These are phyloP conservation scores for Blastomyces emzantsi DNA, from an alignment of 2,329 filamentous ascomycete genomes.

Conservation along the genomic window DNA sequence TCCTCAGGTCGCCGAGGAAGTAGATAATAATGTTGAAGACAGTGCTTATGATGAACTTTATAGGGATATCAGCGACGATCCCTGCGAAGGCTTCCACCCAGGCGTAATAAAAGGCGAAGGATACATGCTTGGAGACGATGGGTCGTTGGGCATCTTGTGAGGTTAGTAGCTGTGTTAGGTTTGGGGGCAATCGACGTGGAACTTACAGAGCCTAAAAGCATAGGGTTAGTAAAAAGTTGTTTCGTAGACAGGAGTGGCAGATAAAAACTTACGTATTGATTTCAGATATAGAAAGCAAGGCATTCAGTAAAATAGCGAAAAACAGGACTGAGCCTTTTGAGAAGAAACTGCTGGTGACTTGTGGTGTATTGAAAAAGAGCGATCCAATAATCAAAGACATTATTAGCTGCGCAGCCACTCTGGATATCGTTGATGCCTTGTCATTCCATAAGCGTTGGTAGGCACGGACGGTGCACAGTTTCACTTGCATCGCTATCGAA, in stretches of 20 bases:
- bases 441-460: slow-evolving; percentile 68
- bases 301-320: slow-evolving; percentile 65
- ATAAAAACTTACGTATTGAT: slow-evolving; percentile 46
- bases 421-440: slow-evolving; percentile 61
- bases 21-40: slow-evolving; percentile 75
- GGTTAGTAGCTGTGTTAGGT: slow-evolving; percentile 35
- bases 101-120: slow-evolving; percentile 85
- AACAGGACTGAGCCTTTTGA: slow-evolving; percentile 70
- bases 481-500: slow-evolving; percentile 64
- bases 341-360: slow-evolving; percentile 63
- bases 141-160: slow-evolving; percentile 68
- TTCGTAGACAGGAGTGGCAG: background rate
- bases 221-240: background rate
- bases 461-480: slow-evolving; percentile 73
- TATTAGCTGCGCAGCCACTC: slow-evolving; percentile 56
- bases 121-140: slow-evolving; percentile 83
- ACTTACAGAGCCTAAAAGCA: slow-evolving; percentile 19
- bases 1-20: slow-evolving; percentile 68
- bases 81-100: slow-evolving; percentile 77
- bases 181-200: background rate
- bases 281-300: slow-evolving; percentile 56
- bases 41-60: slow-evolving; percentile 64
- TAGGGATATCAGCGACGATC: slow-evolving; percentile 78
- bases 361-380: slow-evolving; percentile 45
- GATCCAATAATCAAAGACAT: slow-evolving; percentile 71